These are phyloP conservation scores for Straminergon stramineum DNA, from an alignment of 225 moss, liverwort and hornwort species.

Conservation along the genomic window DNA sequence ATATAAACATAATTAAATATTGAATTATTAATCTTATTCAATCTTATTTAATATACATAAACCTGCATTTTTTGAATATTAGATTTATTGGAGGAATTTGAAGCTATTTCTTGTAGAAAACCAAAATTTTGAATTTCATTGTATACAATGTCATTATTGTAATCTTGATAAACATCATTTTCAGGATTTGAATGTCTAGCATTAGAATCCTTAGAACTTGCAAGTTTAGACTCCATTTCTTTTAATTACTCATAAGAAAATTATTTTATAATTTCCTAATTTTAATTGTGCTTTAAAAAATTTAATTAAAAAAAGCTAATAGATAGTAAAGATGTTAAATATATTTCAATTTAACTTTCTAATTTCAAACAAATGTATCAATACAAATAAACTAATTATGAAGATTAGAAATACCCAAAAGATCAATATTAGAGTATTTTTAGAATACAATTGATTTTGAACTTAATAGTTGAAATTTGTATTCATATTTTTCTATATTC, in stretches of 20 bases:
- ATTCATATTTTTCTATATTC: background rate
- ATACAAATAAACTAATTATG: accelerated
- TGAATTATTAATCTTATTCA: too few relatives aligned
- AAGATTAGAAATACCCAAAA: background rate
- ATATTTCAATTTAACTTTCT: too few relatives aligned
- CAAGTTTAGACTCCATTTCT: background rate
- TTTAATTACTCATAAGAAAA: background rate
- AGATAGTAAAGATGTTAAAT: too few relatives aligned
- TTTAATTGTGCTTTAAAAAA: too few relatives aligned
- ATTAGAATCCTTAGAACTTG: background rate
- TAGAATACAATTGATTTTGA: background rate
- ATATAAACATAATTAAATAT: too few relatives aligned
- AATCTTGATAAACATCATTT: background rate
- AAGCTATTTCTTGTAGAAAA: background rate
- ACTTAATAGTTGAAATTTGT: background rate
- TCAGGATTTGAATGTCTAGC: background rate
- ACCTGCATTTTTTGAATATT: background rate
- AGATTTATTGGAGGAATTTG: too few relatives aligned
- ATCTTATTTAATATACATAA: background rate
- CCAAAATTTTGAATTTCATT: background rate
- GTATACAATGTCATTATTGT: accelerated
- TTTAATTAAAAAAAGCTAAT: too few relatives aligned
- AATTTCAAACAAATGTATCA: background rate
- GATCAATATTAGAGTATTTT: background rate
- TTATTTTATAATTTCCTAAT: too few relatives aligned